Percentiles rank a stretch among this genome's conserved stretches.
These are phyloP conservation scores for Halenospora varia DNA, from an alignment of 495 filamentous ascomycete genomes.

Conservation along the genomic window DNA sequence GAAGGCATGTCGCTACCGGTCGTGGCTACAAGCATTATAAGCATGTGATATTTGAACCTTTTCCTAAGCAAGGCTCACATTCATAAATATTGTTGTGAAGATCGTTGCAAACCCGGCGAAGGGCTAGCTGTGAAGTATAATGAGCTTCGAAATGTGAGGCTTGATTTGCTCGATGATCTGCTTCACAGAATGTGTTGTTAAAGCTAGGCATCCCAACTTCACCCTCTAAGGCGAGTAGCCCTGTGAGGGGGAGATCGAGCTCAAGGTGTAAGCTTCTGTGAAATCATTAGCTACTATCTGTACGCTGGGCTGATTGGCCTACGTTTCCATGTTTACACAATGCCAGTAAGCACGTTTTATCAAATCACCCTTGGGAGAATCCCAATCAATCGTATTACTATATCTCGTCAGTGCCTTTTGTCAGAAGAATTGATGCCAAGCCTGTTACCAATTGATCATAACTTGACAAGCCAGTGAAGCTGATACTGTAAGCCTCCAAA, in stretches of 20 bases:
- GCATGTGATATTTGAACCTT: background rate
- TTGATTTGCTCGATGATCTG: conserved; percentile 44
- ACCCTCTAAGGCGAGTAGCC: conserved; percentile 44
- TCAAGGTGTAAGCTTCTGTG: conserved; percentile 49
- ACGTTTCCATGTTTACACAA: conserved; percentile 57
- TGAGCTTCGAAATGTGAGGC: conserved; percentile 49
- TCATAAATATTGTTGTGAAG: conserved; percentile 47
- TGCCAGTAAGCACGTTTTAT: conserved; percentile 56
- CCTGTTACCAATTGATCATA: conserved; percentile 48
- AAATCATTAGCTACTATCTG: background rate
- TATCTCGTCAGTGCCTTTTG: conserved; percentile 12
- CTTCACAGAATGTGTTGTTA: conserved; percentile 37
- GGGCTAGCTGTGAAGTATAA: conserved; percentile 53
- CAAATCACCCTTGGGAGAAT: conserved; percentile 41
- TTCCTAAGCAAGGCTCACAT: conserved; percentile 28
- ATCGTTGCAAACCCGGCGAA: conserved; percentile 46
- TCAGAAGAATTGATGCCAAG: too few species aligned
- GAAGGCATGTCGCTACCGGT: conserved; percentile 11
- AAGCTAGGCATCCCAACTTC: conserved; percentile 49
- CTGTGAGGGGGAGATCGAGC: conserved; percentile 49
- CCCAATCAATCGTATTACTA: conserved; percentile 44
- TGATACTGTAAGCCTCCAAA: conserved; percentile 50
- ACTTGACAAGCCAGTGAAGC: conserved; percentile 51
- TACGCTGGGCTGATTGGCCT: conserved; percentile 8
- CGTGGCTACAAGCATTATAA: conserved; percentile 11